These are phyloP conservation scores for Chaetomium fimeti DNA, from an alignment of 495 filamentous ascomycete species.

Conservation along the genomic window DNA sequence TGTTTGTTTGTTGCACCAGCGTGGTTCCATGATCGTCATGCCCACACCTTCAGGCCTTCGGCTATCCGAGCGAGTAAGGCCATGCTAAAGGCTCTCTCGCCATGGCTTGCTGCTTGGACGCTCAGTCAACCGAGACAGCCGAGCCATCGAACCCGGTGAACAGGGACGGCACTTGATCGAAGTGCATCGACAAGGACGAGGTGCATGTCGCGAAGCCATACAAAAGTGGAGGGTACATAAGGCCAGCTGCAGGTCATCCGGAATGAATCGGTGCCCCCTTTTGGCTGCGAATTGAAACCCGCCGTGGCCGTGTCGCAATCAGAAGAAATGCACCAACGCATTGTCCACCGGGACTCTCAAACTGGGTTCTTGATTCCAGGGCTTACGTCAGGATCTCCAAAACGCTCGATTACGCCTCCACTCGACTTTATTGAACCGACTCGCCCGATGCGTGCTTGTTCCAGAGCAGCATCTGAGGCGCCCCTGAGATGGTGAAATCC, in stretches of 20 bases:
- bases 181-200: slow-evolving; percentile 26
- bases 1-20: slow-evolving; percentile 27
- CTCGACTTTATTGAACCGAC: not conserved
- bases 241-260: slow-evolving; percentile 35
- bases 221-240: slow-evolving; percentile 28
- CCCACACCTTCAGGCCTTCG: slow-evolving; percentile 14
- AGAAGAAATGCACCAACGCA: slow-evolving; percentile 9
- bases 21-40: slow-evolving; percentile 10
- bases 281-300: slow-evolving; percentile 19
- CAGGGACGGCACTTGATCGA: slow-evolving; percentile 20
- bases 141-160: slow-evolving; percentile 24
- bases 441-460: not conserved
- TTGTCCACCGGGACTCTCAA: not conserved
- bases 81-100: slow-evolving; percentile 16
- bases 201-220: slow-evolving; percentile 9
- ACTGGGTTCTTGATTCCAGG: slow-evolving; percentile 2
- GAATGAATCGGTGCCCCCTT: slow-evolving; percentile 17
- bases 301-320: slow-evolving; percentile 9
- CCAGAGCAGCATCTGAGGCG: not conserved
- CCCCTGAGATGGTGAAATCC: no score
- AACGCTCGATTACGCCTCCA: not conserved
- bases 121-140: slow-evolving; percentile 29
- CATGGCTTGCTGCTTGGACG: slow-evolving; percentile 25
- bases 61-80: not conserved
- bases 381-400: slow-evolving; percentile 18